Base-by-base conservation (phyloP, 345 rosid genomes). In the Bretschneidera sinensis region DNA sequence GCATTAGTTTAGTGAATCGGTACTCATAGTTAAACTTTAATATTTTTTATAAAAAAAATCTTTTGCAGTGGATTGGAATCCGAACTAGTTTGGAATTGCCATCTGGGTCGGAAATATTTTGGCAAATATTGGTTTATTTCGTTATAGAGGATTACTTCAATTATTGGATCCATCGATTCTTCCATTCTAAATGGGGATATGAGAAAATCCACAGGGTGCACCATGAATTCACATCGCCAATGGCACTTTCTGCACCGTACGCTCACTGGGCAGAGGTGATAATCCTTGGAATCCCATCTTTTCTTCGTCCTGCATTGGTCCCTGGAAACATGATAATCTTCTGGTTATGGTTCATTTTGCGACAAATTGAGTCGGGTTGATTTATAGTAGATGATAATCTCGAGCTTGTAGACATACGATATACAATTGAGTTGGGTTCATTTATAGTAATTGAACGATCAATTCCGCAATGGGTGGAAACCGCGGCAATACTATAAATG, bases 261-360 rank as follows among this genome's bases (percentile, higher is more conserved):
- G 71, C 71, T 9, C 75, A 71, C 9, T 71, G 75, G 71, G 67
- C 75, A 13, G 75, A 65, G 66, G 51, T 65, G n/a, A 55, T 65
- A 49, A 48, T 65, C 18, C 59, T 65, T 43, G 75, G 75, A 5
- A 0, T 65, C 18, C 71, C 75, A 22, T 25, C 75, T 11, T 65
- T 71, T 61, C 66, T 71, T 19, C 71, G 75, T 20, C 75, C 75
- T 6, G 71, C 71, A 2, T 3, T 71, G 20, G 75, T 61, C 39
- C 71, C 75, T 5, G 48, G 75, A 0, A 71, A 65, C 59, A 65
- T 71, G 4, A 35, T 60, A 52, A 71, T 60, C n/a, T 71, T 43
- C 15, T 71, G 71, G 75, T 35, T 65, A 0, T 71, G 70, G 75
- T 54, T 71, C 54, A 49, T 57, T 17, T 55, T 65, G 24, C 24